Conservation (phyloP, 768 basidiomycete genomes). For the Hortiboletus flavorubellus region DNA sequence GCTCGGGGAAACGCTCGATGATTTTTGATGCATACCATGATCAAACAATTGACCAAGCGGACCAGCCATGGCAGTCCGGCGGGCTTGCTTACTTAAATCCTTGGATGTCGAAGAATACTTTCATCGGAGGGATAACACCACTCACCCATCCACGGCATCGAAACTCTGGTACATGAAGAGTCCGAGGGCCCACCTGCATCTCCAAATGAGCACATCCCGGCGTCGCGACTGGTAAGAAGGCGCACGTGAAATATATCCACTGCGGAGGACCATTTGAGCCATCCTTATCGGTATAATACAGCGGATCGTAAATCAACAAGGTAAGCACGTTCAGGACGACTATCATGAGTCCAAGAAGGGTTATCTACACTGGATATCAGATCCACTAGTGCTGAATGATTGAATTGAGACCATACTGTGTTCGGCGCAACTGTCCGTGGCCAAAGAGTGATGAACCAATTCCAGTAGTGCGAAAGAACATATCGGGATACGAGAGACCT, state of each 20-base stretch:
- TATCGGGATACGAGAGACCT: conserved; percentile 78
- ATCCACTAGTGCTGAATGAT: background rate
- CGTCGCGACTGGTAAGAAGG: conserved; percentile 8
- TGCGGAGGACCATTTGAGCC: conserved; percentile 61
- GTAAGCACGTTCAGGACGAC: conserved; percentile 84
- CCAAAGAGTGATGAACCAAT: conserved; percentile 86
- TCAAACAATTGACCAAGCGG: conserved; percentile 98
- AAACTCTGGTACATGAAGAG: conserved; percentile 90
- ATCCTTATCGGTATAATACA: conserved; percentile 65
- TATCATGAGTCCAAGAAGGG: conserved; percentile 76
- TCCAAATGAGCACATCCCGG: background rate
- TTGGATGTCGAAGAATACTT: conserved; percentile 1
- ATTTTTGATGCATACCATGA: conserved; percentile 57
- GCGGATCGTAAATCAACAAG: conserved; percentile 79
- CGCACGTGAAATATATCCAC: conserved; percentile 91
- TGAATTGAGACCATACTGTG: conserved; percentile 50
- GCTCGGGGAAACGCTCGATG: background rate
- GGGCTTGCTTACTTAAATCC: conserved; percentile 78
- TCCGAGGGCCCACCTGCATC: conserved; percentile 75
- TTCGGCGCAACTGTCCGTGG: conserved; percentile 86
- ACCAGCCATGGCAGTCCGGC: conserved; percentile 95
- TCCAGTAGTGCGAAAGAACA: conserved; percentile 86
- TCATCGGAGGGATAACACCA: background rate
- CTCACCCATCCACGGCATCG: conserved; percentile 86
- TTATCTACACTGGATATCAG: conserved; percentile 59